Base-by-base conservation (phyloP, 805 yeast species). In the Candida sanyiensis region DNA sequence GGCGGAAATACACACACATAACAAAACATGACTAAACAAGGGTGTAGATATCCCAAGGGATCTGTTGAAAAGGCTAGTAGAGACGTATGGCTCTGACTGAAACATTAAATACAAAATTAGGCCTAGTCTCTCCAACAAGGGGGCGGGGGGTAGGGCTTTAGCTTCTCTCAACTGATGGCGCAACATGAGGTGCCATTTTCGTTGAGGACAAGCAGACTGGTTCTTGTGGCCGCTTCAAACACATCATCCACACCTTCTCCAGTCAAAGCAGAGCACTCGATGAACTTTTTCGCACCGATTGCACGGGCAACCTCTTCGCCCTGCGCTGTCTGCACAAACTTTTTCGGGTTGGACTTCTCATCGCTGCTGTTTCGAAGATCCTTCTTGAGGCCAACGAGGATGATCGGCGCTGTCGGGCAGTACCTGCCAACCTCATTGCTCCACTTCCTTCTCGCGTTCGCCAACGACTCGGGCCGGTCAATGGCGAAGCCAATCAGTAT, bases 191-290 rank as follows among this genome's bases (percentile, higher is more conserved):
- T 41, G 4, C 67, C 64, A 5, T 68, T 68, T 21, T 67, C 68
- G 34, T 71, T 65, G 35, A 70, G 67, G 16, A 75, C 72, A 29
- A 87, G 61, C 40, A 87, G 63, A 54, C 93, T 81, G 3, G 89
- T 80, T 49, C 97, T 70, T 1, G 95, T 85, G 12, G 97, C 96
- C 36, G 77, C 76, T 61, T 89, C 97, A 58, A 89, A 88, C 3
- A 89, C 89, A 55, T 85, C 94, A 59, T 88, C 96, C 17, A 89
- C 97, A 10, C 95, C 95, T 56, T 86, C 95, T 5, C 97, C 97
- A 2, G 95, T 85, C 48, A 89, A 65, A 1, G 97, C 87, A 34
- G 95, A 83, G 56, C 96, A 86, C 54, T 89, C 96, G 55, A 89
- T 62, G 56, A 85, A 89, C 45, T 68, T 72, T 46, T 82, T 78